Evolutionary conservation across 495 filamentous ascomycete species (phyloP).

Genomic region (Corynascus novoguineensis): DNA sequence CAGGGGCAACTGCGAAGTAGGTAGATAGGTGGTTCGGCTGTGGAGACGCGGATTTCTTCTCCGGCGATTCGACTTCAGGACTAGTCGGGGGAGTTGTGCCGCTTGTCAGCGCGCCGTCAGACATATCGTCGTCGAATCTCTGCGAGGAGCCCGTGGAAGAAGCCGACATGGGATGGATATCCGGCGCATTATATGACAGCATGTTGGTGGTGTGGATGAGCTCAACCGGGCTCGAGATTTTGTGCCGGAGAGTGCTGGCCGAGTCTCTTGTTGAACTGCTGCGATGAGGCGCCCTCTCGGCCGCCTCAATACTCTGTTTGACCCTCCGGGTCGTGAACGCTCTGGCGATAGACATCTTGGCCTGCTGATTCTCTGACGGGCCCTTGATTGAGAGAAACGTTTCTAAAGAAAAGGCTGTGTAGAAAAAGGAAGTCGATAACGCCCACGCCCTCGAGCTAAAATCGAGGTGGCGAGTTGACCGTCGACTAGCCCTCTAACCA

Average conservation of each 20-base stretch:
- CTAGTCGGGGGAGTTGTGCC: conserved; percentile 59
- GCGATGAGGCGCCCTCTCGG: conserved; percentile 35
- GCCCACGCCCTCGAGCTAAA: not conserved
- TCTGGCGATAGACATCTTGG: conserved; percentile 53
- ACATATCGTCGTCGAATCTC: conserved; percentile 51
- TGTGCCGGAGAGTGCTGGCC: conserved; percentile 41
- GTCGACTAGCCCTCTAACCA: not conserved
- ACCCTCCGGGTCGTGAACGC: conserved; percentile 58
- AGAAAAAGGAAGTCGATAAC: not conserved
- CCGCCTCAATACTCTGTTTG: conserved; percentile 40
- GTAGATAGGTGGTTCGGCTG: conserved; percentile 74
- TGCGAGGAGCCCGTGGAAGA: conserved; percentile 54
- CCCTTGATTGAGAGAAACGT: no score
- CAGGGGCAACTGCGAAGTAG: conserved; percentile 62
- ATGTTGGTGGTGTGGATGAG: conserved; percentile 93
- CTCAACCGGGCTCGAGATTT: conserved; percentile 85
- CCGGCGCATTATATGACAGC: conserved; percentile 88
- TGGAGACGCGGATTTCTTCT: conserved; percentile 51
- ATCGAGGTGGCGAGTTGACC: not conserved
- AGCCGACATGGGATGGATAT: conserved; percentile 54
- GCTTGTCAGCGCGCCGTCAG: conserved; percentile 54
- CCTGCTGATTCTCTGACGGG: not conserved
- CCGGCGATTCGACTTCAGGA: conserved; percentile 65
- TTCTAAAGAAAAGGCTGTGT: not conserved
- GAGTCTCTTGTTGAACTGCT: conserved; percentile 43